Evolutionary conservation across 345 rosid species (phyloP), one percentile per base, ranked within the genome.

Genomic region (Syzygium jambos): DNA sequence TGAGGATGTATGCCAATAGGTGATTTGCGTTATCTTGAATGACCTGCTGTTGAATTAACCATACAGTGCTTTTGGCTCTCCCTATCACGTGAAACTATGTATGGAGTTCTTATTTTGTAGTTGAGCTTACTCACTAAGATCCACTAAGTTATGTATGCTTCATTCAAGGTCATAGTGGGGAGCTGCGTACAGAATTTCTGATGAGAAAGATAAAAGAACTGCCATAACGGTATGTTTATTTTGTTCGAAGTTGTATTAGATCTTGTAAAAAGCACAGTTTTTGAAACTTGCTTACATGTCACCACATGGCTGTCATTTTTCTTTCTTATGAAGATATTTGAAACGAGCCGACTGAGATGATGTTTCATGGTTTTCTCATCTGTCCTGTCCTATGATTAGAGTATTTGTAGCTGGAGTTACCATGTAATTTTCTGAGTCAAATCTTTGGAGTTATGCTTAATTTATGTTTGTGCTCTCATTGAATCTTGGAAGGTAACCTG

Each of bases 171-270:
- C n/a, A 52, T 89, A 97, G 99, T 94, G 98, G 98, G 98, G 99
- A 91, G 97, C 87, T 89, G 98, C 99, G 9, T 96, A 96, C 91
- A 97, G 92, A 90, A 93, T 96, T 89, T 93, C 95, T 83, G 91
- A 92, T 29, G 92, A 95, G 88, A 93, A 95, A 90, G 98, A 97
- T 88, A 90, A 93, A 91, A 93, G 90, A 91, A 87, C 86, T 92
- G 99, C 98, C 34, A 51, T 95, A 51, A 89, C 86, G 88, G 98
- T 96, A 92, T 92, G 94, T 82, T 88, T 51, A 51, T 57, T 87
- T 85, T 30, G 49, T 86, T 61, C 41, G 13, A 73, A 73, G 80
- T 73, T 73, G 49, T 84, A 27, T 51, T 49, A 85, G 15, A 84
- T 65, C 38, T 56, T 87, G 52, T 84, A 14, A 27, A 27, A 84